Conservation (phyloP, 2,329 filamentous ascomycete genomes). For the Aspergillus fischeri region DNA sequence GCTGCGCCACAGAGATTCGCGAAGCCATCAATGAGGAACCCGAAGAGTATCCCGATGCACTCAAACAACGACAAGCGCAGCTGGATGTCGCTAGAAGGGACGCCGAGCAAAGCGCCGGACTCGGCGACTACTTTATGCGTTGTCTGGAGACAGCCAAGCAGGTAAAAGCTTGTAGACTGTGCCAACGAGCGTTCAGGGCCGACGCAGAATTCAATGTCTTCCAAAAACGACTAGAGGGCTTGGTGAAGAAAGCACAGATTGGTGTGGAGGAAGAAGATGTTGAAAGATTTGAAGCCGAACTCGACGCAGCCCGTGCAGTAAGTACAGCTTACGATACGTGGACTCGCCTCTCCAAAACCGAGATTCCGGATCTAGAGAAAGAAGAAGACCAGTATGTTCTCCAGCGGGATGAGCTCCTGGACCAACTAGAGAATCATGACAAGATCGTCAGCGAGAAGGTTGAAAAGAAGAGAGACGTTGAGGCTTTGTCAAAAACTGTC, state of each 20-base stretch:
- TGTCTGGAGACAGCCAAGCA: constrained; percentile 63
- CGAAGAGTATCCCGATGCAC: constrained; percentile 48
- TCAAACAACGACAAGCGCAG: constrained; percentile 49
- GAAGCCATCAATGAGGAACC: constrained; percentile 53
- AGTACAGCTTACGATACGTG: constrained; percentile 71
- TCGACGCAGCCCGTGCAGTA: constrained; percentile 60
- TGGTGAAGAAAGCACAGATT: constrained; percentile 49
- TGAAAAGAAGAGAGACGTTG: constrained; percentile 67
- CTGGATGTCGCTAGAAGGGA: constrained; percentile 57
- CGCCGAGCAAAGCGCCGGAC: constrained; percentile 61
- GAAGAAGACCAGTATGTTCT: constrained; percentile 60
- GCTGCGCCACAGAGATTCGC: constrained; percentile 59
- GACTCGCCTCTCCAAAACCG: constrained; percentile 60
- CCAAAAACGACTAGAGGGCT: constrained; percentile 60
- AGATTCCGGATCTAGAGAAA: constrained; percentile 65
- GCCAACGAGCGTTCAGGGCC: constrained; percentile 63
- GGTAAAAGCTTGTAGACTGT: constrained; percentile 72
- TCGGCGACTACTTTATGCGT: constrained; percentile 67
- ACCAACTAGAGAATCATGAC: constrained; percentile 65
- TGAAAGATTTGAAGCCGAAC: constrained; percentile 7
- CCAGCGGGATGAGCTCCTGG: constrained; percentile 58
- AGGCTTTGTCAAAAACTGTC: constrained; percentile 72
- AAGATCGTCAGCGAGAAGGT: constrained; percentile 58
- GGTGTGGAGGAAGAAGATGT: constrained; percentile 53
- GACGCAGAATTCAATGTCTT: constrained; percentile 60